Percentiles rank a stretch among this genome's conserved stretches.
Evolutionary conservation across 2,329 filamentous ascomycete species (phyloP).

Genomic region (Nigrospora oryzae): DNA sequence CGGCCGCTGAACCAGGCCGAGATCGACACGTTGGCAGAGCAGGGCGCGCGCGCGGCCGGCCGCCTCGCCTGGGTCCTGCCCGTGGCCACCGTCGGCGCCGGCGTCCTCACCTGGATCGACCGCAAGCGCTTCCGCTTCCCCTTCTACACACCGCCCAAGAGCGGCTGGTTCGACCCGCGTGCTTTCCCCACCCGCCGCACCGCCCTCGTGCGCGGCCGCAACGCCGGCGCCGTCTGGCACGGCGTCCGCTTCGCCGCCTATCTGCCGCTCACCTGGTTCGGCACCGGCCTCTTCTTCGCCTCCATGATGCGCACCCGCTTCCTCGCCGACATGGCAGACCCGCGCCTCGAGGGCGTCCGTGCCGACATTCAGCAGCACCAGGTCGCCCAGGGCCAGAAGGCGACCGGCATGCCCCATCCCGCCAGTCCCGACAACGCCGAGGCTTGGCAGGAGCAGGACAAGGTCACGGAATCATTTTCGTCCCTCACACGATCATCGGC

Average conservation of each 20-base stretch:
- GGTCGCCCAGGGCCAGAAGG: background rate
- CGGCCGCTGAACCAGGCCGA: constrained; percentile 15
- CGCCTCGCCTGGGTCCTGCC: constrained; percentile 21
- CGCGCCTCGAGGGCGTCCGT: constrained; percentile 12
- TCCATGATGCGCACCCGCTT: constrained; percentile 18
- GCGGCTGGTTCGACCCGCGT: constrained; percentile 18
- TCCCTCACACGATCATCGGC: too few relatives aligned
- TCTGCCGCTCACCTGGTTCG: constrained; percentile 14
- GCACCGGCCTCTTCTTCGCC: constrained; percentile 16
- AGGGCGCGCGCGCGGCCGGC: constrained; percentile 14
- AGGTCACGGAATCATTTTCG: too few relatives aligned
- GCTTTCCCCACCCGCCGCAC: constrained; percentile 16
- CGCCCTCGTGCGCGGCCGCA: constrained; percentile 15
- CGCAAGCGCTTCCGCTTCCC: constrained; percentile 29
- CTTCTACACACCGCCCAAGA: constrained; percentile 27
- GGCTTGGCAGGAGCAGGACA: too few relatives aligned
- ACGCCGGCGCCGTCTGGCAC: constrained; percentile 26
- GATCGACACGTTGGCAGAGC: constrained; percentile 15
- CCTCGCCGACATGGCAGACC: constrained; percentile 15
- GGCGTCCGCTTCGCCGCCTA: constrained; percentile 24
- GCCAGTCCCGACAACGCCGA: too few relatives aligned
- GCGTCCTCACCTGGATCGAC: constrained; percentile 15
- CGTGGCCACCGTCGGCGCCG: constrained; percentile 12
- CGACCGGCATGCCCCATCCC: too few relatives aligned
- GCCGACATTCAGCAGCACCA: background rate